These are phyloP conservation scores for Aspergillus thermomutatus DNA, from an alignment of 2,329 filamentous ascomycete genomes.

Conservation along the genomic window DNA sequence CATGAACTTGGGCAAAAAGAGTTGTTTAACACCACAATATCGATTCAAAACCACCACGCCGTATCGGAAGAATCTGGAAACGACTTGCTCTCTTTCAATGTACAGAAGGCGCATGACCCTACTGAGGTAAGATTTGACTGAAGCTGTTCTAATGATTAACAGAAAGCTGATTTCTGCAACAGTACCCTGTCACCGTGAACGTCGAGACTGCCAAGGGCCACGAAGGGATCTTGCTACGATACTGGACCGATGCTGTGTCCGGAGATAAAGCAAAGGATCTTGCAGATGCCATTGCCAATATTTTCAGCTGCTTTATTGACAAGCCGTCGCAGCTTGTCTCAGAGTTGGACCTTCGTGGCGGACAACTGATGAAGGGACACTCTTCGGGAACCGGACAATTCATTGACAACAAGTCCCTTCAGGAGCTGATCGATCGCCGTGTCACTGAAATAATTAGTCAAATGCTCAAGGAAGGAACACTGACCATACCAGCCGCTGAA, in stretches of 20 bases:
- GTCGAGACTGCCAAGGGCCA: conserved; percentile 34
- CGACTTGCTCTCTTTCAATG: conserved; percentile 28
- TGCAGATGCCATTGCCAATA: conserved; percentile 27
- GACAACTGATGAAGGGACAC: neutral
- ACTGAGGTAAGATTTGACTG: conserved; percentile 30
- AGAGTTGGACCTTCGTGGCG: conserved; percentile 14
- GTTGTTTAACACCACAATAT: conserved; percentile 43
- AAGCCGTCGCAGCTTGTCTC: conserved; percentile 22
- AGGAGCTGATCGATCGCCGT: conserved; percentile 32
- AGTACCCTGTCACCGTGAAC: conserved; percentile 41
- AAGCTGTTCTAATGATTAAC: neutral
- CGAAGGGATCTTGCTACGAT: conserved; percentile 38
- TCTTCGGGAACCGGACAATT: neutral
- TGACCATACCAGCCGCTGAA: conserved; percentile 19
- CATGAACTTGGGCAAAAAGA: conserved; percentile 37
- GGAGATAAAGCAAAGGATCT: conserved; percentile 31
- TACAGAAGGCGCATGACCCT: conserved; percentile 34
- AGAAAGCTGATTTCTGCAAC: conserved; percentile 5
- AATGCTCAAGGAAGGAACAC: conserved; percentile 29
- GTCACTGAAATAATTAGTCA: conserved; percentile 32
- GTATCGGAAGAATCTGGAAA: conserved; percentile 20
- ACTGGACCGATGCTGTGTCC: conserved; percentile 39
- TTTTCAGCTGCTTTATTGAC: conserved; percentile 33
- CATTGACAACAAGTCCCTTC: conserved; percentile 24
- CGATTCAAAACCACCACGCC: conserved; percentile 38